Percentiles rank a stretch among this genome's conserved stretches.
These are phyloP conservation scores for Fusarium veterinarium DNA, from an alignment of 2,329 filamentous ascomycete genomes.

Conservation along the genomic window DNA sequence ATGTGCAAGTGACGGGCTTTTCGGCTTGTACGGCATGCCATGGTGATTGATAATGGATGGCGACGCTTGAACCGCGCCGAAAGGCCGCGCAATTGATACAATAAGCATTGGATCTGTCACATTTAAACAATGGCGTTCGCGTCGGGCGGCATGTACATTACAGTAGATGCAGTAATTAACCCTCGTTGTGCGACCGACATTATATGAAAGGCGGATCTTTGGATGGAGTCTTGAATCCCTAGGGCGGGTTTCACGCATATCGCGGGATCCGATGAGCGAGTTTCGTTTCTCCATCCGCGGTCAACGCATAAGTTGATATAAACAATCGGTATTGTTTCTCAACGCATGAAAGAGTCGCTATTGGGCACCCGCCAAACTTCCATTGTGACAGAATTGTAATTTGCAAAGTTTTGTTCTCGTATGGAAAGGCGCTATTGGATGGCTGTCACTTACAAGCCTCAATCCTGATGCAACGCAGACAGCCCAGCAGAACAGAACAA, in stretches of 20 bases:
- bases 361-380: conserved; percentile 15
- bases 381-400: conserved; percentile 2
- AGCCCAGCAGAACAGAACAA: not conserved
- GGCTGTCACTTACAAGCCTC: conserved; percentile 37
- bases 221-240: conserved; percentile 14
- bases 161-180: not conserved
- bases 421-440: conserved; percentile 21
- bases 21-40: conserved; percentile 24
- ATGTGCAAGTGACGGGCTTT: conserved; percentile 6
- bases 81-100: conserved; percentile 17
- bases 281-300: not conserved
- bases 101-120: conserved; percentile 3
- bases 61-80: conserved; percentile 1
- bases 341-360: conserved; percentile 2
- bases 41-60: conserved; percentile 2
- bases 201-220: conserved; percentile 17
- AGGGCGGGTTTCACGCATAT: conserved; percentile 24
- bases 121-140: conserved; percentile 11
- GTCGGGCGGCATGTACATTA: conserved; percentile 15
- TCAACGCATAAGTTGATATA: not conserved
- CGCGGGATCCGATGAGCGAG: conserved; percentile 1
- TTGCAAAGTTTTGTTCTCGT: conserved; percentile 15
- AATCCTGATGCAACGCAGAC: conserved; percentile 12
- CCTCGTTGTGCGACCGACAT: not conserved
- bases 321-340: not conserved